phyloP scores from a whole-genome alignment of 805 yeast species.

The Saccharomycopsis sp. region DNA sequence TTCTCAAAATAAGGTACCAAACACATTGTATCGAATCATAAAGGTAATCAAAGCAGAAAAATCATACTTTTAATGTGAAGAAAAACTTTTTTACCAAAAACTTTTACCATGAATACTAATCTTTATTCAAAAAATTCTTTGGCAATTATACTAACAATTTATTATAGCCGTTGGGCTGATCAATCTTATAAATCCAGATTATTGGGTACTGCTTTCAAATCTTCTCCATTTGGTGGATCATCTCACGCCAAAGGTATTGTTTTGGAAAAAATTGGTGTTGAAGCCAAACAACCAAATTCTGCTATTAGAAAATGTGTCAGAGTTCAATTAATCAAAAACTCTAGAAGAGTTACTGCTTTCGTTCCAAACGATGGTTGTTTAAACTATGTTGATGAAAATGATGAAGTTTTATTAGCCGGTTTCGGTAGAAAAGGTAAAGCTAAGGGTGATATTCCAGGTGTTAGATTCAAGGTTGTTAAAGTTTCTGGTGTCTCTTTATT shows the following conservation, averaged over 20 bases:
- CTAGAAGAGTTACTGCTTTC: constrained; percentile 99
- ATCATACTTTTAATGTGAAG: too few species aligned
- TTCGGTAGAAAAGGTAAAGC: constrained; percentile 99
- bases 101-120: too few species aligned
- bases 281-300: constrained; percentile 99
- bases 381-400: constrained; percentile 99
- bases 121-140: too few species aligned
- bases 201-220: constrained; percentile 99
- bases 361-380: constrained; percentile 99
- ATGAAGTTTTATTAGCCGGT: constrained; percentile 99
- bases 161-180: constrained; percentile 93
- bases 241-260: constrained; percentile 99
- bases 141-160: constrained; percentile 19
- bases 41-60: too few species aligned
- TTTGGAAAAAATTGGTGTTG: constrained; percentile 98
- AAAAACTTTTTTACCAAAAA: too few species aligned
- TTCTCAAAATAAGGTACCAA: too few species aligned
- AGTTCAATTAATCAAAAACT: constrained; percentile 99
- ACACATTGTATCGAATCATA: too few species aligned
- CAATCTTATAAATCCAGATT: constrained; percentile 96
- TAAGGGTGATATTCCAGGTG: constrained; percentile 99
- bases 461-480: constrained; percentile 99
- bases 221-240: constrained; percentile 99
- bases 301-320: constrained; percentile 99
- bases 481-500: constrained; percentile 99